Evolutionary conservation across 495 filamentous ascomycete species (phyloP), one percentile per base, ranked within the genome.

Genomic region (Alectoria sarmentosa): DNA sequence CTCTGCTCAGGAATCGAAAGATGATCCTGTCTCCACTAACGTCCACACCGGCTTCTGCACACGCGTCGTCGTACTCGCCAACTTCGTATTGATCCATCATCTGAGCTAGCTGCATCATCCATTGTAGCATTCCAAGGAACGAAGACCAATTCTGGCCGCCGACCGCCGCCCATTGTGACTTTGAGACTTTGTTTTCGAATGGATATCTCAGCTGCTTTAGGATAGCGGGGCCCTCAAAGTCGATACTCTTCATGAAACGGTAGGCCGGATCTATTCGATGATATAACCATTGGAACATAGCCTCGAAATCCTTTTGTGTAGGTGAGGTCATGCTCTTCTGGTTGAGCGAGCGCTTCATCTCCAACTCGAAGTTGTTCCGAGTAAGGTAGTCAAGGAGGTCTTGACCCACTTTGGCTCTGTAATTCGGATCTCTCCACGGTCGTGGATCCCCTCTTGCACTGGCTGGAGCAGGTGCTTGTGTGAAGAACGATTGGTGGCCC

Each of bases 241-340:
- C 94, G 71, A 98, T 96, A 42, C 86, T 87, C 72, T 94, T 95
- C 66, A 88, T 86, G 71, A 98, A 96, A 21, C 87, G 84, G 72
- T 98, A 96, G 62, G 87, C 87, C 0, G 94, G 92, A 72, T 99
- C 94, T 65, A 99, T 91, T 49, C 90, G 88, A 68, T 89, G 89
- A 73, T 99, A 99, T 2, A 99, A 82, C 89, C 91, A 99, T 75
- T 97, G 91, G 74, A 99, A 99, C 76, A 98, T 92, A 69, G 82
- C 86, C 71, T 92, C 90, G 76, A 98, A 99, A 73, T 99, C 94
- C 72, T 98, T 99, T 69, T 96, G 91, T 6, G 92, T 98, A n/a
- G 94, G 95, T 44, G 88, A 92, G 58, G 88, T 90, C 70, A 94
- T 84, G 23, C 90, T 88, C 66, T 96, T 96, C 58, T 90, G 86